Base-by-base conservation (phyloP, 768 basidiomycete genomes). In the Ramaria rubella region DNA sequence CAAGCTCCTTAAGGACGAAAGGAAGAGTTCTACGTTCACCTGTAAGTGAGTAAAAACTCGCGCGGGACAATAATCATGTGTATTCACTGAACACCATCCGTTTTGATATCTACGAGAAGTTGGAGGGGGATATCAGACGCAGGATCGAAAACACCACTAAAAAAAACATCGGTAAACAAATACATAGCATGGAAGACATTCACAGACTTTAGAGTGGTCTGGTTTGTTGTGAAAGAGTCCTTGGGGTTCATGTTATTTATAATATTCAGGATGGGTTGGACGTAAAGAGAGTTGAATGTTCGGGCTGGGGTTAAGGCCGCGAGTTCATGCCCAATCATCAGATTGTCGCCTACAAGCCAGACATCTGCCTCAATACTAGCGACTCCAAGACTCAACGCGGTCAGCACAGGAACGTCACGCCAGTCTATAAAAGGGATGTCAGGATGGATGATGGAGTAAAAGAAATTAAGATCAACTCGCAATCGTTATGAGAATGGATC, bases 401-500 rank as follows among this genome's bases (percentile, higher is more conserved):
- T 72, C 9, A 79, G 65, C 21, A 80, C 66, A 4, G 79, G 77
- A 7, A 78, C 77, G 59, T 80, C 75, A 19, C 78, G 70, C 77
- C 78, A 79, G 63, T 81, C 78, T 79, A 29, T 29, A 15, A 51
- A 24, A 45, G 40, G 43, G 5, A 44, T 30, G 33, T 38, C 38
- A 45, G 23, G 19, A 7, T n/a, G 17, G 19, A 8, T 29, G 23
- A 48, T 23, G 24, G 34, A 24, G 43, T 48, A 17, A 24, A 9
- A 34, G 30, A 3, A 9, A 52, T 14, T 5, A 30, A 31, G 43
- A 33, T 29, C 19, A 6, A 62, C 71, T 60, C 58, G 80, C 79
- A 80, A 56, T 80, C 78, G 59, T 81, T 81, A 61, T 81, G 78
- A 0, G 79, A 79, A 62, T 80, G 78, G n/a, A 80, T 77, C 5